These are phyloP conservation scores for Penicillium nucicola DNA, from an alignment of 495 filamentous ascomycete species.

Conservation along the genomic window DNA sequence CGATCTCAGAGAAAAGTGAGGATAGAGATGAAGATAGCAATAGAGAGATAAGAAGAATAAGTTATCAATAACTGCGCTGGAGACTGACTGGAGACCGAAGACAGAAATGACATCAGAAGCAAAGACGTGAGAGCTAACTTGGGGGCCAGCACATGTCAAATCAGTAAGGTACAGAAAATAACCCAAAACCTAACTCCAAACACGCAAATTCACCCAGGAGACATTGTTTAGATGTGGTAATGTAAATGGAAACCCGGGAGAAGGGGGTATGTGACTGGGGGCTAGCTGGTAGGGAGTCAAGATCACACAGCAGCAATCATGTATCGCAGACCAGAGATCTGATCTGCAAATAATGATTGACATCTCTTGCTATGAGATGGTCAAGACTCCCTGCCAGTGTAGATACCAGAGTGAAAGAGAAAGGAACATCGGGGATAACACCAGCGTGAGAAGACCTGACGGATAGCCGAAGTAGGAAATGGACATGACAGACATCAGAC, in stretches of 20 bases:
- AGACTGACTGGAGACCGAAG: no score
- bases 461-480: not conserved
- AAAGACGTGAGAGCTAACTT: not conserved
- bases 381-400: not conserved
- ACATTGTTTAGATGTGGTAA: not conserved
- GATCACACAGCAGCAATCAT: no score
- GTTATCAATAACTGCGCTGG: no score
- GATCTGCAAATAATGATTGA: no score
- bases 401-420: not conserved
- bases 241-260: not conserved
- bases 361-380: not conserved
- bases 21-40: no score
- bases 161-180: not conserved
- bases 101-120: not conserved
- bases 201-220: constrained; percentile 1
- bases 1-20: no score
- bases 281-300: not conserved
- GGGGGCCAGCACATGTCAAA: not conserved
- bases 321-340: no score
- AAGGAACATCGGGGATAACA: not conserved
- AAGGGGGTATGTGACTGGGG: constrained; percentile 3
- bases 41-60: no score
- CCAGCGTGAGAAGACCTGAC: not conserved
- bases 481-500: constrained; percentile 5
- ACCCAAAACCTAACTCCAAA: constrained; percentile 9